Evolutionary conservation across 768 basidiomycete genomes (phyloP), one percentile per base, ranked within the genome.

Genomic region (Pholiota molesta): DNA sequence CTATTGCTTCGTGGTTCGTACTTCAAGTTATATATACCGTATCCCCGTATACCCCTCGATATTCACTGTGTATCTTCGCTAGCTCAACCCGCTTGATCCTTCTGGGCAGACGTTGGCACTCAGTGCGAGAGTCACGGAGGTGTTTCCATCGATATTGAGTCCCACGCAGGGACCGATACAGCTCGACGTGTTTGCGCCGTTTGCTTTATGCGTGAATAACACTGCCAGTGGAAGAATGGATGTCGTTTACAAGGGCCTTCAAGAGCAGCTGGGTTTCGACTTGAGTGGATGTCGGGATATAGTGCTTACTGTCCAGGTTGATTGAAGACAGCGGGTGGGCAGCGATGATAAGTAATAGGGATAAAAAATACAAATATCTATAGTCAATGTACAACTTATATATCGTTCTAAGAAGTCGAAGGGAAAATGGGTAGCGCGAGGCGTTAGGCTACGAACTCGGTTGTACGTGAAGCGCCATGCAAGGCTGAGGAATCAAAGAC

Each of bases 1-100:
- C 8, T 55, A 55, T 17, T 55, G 53, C n/a, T 35, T 23, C 35
- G 53, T 55, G 35, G 53, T 55, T 14, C 33, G 53, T 37, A 26
- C 26, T 26, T n/a, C n/a, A n/a, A n/a, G n/a, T n/a, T 26, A 26
- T 26, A 26, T 26, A 16, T 37, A 16, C 1, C 14, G 10, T 39
- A 37, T 21, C 29, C 10, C 5, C 33, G 1, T 1, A 10, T 5
- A 39, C 21, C 31, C 19, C 39, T 5, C 28, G 17, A 39, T n/a
- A 49, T 14, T 26, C 19, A 49, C 23, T 13, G 2, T 37, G 13
- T 9, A 10, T 2, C 6, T 49, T 55, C 5, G 9, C 5, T 14
- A 55, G 53, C 33, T 40, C 9, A 55, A 55, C 26, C 53, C 53
- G 19, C 21, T 55, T 4, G 53, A 55, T 35, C 31, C 53, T 9